Conservation (phyloP, 2,329 filamentous ascomycete genomes). For the Botrytis tulipae region DNA sequence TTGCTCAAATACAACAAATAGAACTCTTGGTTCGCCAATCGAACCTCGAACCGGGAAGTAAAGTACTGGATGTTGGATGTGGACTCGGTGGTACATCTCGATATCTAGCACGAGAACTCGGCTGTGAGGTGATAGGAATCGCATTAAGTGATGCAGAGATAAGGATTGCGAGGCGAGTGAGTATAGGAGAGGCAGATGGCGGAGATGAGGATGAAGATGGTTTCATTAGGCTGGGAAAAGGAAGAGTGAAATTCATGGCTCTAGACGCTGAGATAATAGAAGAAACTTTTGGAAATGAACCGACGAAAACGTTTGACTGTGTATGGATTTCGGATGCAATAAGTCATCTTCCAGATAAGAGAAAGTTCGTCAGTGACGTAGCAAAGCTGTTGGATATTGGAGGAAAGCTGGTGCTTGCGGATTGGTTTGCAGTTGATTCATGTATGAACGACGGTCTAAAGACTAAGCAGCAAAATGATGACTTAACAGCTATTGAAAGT, state of each 20-base stretch:
- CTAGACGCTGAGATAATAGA: conserved; percentile 62
- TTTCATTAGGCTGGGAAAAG: conserved; percentile 27
- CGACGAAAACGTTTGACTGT: conserved; percentile 48
- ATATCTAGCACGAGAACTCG: not conserved
- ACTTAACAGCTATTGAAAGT: conserved; percentile 61
- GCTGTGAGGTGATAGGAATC: conserved; percentile 51
- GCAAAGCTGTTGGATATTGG: conserved; percentile 47
- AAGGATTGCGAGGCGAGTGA: conserved; percentile 54
- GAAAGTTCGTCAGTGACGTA: conserved; percentile 56
- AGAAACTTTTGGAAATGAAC: conserved; percentile 45
- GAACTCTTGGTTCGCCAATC: conserved; percentile 53
- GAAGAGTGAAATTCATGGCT: conserved; percentile 54
- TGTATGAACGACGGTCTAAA: conserved; percentile 40
- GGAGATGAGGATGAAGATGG: conserved; percentile 40
- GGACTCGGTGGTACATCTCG: conserved; percentile 59
- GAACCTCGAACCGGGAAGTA: conserved; percentile 39
- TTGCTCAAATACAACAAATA: conserved; percentile 57
- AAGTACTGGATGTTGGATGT: conserved; percentile 60
- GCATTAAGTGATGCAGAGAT: conserved; percentile 60
- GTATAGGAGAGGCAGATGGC: conserved; percentile 37
- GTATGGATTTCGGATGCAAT: conserved; percentile 64
- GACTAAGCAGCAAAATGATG: conserved; percentile 46
- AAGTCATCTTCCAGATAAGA: conserved; percentile 59
- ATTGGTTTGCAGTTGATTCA: conserved; percentile 56
- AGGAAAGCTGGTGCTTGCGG: conserved; percentile 55